Evolutionary conservation across 495 filamentous ascomycete species (phyloP).

Genomic region (Talaromyces borbonicus): DNA sequence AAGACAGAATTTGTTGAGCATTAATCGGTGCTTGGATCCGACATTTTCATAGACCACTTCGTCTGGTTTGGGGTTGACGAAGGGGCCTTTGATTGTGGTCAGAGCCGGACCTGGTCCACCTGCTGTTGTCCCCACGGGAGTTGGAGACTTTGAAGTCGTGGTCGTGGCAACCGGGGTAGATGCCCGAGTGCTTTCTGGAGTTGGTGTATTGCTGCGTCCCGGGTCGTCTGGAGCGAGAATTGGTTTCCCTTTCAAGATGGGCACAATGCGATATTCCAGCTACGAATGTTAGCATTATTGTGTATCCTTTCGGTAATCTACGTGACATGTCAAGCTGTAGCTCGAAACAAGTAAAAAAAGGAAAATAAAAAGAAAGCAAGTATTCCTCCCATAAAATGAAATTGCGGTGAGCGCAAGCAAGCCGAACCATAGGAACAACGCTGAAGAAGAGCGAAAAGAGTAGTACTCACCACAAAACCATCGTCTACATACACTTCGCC

Average conservation of each 20-base stretch:
- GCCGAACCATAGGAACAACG: background rate
- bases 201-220: constrained; percentile 5
- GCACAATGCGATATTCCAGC: constrained; percentile 9
- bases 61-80: constrained; percentile 11
- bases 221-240: constrained; percentile 10
- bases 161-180: constrained; percentile 1
- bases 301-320: background rate
- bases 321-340: background rate
- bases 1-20: constrained; percentile 14
- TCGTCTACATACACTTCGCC: constrained; percentile 5
- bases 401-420: constrained; percentile 1
- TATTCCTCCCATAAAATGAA: no score
- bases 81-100: constrained; percentile 7
- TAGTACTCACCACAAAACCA: constrained; percentile 5
- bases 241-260: constrained; percentile 10
- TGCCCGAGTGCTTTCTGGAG: constrained; percentile 10
- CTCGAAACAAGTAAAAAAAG: no score
- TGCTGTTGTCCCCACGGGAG: background rate
- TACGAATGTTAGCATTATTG: constrained; percentile 7
- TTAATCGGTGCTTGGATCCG: constrained; percentile 9
- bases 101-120: background rate
- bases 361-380: no score
- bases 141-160: background rate
- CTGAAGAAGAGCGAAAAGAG: background rate
- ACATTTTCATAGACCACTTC: constrained; percentile 10